Evolutionary conservation across 345 rosid species (phyloP).

Genomic region (Acer negundo): DNA sequence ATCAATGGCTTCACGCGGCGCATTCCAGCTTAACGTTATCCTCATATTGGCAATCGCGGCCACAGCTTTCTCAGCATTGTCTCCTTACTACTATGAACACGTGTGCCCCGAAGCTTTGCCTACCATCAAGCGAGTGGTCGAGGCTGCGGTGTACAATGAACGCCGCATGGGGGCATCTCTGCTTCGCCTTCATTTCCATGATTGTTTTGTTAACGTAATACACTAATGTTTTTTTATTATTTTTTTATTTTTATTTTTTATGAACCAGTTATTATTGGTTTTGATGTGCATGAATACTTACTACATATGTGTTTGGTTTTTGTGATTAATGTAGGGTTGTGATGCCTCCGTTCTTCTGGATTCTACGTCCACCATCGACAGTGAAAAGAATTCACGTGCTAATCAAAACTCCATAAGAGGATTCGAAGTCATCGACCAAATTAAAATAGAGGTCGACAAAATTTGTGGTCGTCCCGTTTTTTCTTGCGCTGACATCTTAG

Average conservation of each 20-base stretch:
- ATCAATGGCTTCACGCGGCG: constrained; percentile 26
- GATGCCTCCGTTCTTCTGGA: constrained; percentile 73
- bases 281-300: not conserved
- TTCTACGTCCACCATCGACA: constrained; percentile 43
- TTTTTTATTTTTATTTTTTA: not conserved
- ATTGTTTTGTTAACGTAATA: constrained; percentile 18
- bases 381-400: constrained; percentile 50
- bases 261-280: not conserved
- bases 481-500: constrained; percentile 65
- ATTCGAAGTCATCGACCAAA: constrained; percentile 60
- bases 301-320: too few relatives aligned
- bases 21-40: constrained; percentile 11
- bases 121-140: constrained; percentile 38
- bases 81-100: constrained; percentile 52
- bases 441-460: constrained; percentile 54
- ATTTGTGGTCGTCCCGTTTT: constrained; percentile 50
- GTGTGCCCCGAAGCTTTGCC: constrained; percentile 56
- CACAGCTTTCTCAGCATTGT: constrained; percentile 23
- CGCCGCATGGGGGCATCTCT: constrained; percentile 64
- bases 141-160: constrained; percentile 42
- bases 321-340: constrained; percentile 50
- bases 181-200: constrained; percentile 55
- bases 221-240: not conserved
- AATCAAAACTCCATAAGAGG: constrained; percentile 53
- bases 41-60: constrained; percentile 21